phyloP scores from a whole-genome alignment of 441 rosid species.

The Populus hybrid region DNA sequence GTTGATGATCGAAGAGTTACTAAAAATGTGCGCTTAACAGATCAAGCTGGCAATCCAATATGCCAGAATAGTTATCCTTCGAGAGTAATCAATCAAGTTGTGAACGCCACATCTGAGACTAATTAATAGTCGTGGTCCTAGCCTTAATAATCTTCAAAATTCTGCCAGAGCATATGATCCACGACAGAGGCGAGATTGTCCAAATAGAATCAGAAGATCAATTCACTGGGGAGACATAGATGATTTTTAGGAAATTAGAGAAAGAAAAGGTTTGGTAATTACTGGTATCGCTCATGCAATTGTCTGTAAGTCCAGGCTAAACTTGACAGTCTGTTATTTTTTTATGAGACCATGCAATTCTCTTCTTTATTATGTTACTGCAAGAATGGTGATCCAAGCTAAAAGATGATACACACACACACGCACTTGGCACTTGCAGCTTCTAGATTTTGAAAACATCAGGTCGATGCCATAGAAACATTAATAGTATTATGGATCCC shows the following conservation, averaged over 20 bases:
- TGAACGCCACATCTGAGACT: background rate
- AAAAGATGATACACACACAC: no score
- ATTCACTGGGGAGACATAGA: background rate
- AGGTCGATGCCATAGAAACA: background rate
- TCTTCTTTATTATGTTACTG: background rate
- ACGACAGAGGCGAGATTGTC: background rate
- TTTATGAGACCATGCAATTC: background rate
- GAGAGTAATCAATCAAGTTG: background rate
- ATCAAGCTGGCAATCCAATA: background rate
- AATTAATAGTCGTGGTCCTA: background rate
- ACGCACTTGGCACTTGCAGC: background rate
- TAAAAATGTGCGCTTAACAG: background rate
- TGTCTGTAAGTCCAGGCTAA: background rate
- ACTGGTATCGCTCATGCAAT: background rate
- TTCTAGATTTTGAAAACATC: background rate
- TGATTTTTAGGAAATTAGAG: background rate
- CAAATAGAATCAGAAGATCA: background rate
- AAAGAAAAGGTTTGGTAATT: background rate
- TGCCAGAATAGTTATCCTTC: background rate
- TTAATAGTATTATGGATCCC: background rate
- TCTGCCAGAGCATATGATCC: background rate
- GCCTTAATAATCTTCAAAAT: background rate
- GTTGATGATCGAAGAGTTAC: background rate
- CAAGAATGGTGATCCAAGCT: no score
- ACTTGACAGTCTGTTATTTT: background rate